Conservation (phyloP, 345 rosid genomes). For the Syzygium oleosum region DNA sequence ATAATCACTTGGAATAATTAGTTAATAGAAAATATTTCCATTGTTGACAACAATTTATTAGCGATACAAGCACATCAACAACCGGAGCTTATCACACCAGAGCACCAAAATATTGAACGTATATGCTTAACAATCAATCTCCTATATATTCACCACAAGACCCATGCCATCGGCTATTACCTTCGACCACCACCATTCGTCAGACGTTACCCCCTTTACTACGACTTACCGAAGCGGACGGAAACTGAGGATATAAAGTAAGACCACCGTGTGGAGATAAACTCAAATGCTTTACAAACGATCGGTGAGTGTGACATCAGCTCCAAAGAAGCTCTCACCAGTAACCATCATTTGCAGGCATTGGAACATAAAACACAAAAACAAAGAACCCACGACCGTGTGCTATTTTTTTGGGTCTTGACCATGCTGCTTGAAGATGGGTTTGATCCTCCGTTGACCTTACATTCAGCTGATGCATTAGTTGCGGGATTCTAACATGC, state of each 20-base stretch:
- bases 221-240: neutral
- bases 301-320: neutral
- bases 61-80: neutral
- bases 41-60: too few species aligned
- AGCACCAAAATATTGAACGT: neutral
- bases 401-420: neutral
- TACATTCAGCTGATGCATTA: neutral
- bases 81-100: neutral
- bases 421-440: neutral
- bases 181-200: neutral
- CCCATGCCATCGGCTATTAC: neutral
- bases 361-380: neutral
- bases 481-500: too few species aligned
- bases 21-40: too few species aligned
- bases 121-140: neutral
- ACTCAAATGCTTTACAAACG: accelerated
- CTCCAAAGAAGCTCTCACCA: neutral
- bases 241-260: neutral
- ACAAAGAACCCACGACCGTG: too few species aligned
- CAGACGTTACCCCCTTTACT: neutral
- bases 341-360: neutral
- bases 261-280: neutral
- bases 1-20: too few species aligned
- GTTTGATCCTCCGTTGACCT: neutral
- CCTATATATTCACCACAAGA: neutral